These are phyloP conservation scores for Dothistroma pini DNA, from an alignment of 2,329 filamentous ascomycete species.

Conservation along the genomic window DNA sequence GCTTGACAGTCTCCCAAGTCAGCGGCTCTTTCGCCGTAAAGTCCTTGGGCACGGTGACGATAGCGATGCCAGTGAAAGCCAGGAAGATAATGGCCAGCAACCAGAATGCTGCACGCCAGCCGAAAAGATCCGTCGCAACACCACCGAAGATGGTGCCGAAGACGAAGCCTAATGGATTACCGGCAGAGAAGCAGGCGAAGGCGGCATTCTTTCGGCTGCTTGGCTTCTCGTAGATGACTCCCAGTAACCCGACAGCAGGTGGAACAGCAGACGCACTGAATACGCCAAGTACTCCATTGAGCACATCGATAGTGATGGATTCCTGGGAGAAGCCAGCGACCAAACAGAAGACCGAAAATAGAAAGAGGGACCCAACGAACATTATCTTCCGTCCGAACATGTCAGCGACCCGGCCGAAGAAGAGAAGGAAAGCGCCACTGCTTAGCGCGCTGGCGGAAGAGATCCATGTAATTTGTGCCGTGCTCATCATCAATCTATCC, in stretches of 20 bases:
- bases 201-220: conserved; percentile 60
- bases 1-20: conserved; percentile 49
- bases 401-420: conserved; percentile 64
- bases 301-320: conserved; percentile 57
- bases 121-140: conserved; percentile 57
- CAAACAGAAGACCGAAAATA: conserved; percentile 56
- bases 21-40: conserved; percentile 44
- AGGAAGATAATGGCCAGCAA: conserved; percentile 62
- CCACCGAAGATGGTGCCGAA: conserved; percentile 60
- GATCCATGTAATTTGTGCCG: conserved; percentile 66
- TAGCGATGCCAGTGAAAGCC: conserved; percentile 54
- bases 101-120: conserved; percentile 62
- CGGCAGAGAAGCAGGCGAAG: conserved; percentile 60
- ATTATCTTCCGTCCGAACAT: conserved; percentile 61
- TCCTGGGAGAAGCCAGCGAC: conserved; percentile 58
- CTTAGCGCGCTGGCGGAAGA: conserved; percentile 60
- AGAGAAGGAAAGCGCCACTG: conserved; percentile 62
- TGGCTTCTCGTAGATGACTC: conserved; percentile 60
- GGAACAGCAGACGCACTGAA: conserved; percentile 61
- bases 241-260: conserved; percentile 61
- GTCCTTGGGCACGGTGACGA: conserved; percentile 61
- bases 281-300: conserved; percentile 63
- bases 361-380: conserved; percentile 57
- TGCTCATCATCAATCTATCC: conserved; percentile 50
- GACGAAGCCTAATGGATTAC: conserved; percentile 56